Evolutionary conservation across 495 filamentous ascomycete species (phyloP).

Genomic region (Margaritispora aquatica): DNA sequence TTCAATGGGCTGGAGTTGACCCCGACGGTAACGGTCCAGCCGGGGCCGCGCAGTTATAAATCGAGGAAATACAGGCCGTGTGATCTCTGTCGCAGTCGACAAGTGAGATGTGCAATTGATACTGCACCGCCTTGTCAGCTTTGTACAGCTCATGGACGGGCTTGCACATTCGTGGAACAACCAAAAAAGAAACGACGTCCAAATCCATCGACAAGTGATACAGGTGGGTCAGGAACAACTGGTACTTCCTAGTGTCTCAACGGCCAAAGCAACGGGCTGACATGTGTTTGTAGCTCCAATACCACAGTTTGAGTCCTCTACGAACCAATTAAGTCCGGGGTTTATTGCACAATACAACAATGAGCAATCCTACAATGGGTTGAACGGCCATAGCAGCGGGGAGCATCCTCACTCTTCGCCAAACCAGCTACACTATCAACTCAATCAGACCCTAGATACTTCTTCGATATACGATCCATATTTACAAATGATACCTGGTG

Average conservation of each 20-base stretch:
- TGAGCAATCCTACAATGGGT: slow-evolving; percentile 16
- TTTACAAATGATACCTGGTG: slow-evolving; percentile 16
- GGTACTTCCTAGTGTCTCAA: slow-evolving; percentile 2
- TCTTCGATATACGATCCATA: slow-evolving; percentile 21
- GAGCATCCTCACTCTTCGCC: slow-evolving; percentile 17
- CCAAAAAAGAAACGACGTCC: slow-evolving; percentile 25
- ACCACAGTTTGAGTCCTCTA: slow-evolving; percentile 17
- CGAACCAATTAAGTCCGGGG: slow-evolving; percentile 20
- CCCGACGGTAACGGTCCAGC: slow-evolving; percentile 7
- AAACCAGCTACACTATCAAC: slow-evolving; percentile 14
- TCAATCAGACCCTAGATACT: slow-evolving; percentile 7
- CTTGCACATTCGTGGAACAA: slow-evolving; percentile 31
- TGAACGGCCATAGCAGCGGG: slow-evolving; percentile 12
- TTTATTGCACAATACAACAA: slow-evolving; percentile 21
- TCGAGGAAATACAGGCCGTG: slow-evolving; percentile 24
- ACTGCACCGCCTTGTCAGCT: slow-evolving; percentile 26
- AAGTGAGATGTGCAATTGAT: slow-evolving; percentile 25
- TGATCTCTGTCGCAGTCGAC: slow-evolving; percentile 22
- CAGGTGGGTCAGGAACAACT: slow-evolving; percentile 9
- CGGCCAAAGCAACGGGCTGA: background rate
- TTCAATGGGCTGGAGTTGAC: slow-evolving; percentile 20
- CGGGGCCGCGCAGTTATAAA: slow-evolving; percentile 23
- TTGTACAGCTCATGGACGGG: slow-evolving; percentile 26
- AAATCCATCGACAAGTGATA: slow-evolving; percentile 11
- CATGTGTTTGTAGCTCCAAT: slow-evolving; percentile 6